Evolutionary conservation across 768 basidiomycete species (phyloP).

Genomic region (Suillus brevipes): DNA sequence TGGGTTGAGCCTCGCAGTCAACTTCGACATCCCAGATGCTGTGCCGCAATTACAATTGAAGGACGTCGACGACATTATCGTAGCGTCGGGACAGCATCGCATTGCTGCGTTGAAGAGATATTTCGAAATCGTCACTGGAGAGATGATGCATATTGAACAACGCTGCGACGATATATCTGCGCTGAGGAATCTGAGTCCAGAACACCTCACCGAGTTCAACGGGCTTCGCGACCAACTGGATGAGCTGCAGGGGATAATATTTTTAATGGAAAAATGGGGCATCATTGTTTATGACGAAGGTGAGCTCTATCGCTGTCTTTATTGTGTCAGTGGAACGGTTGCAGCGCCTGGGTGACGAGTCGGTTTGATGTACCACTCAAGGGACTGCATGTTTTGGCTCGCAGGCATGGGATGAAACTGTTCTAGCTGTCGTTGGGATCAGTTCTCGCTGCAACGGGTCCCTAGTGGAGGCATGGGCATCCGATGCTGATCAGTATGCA

Average conservation of each 20-base stretch:
- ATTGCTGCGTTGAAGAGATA: neutral
- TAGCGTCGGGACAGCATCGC: neutral
- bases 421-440: too few relatives aligned
- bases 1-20: neutral
- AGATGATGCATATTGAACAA: neutral
- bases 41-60: neutral
- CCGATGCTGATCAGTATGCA: neutral
- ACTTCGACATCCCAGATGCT: neutral
- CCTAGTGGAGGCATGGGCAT: neutral
- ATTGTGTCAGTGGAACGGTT: too few relatives aligned
- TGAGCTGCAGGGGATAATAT: neutral
- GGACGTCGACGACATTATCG: neutral
- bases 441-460: neutral
- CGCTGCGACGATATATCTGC: neutral
- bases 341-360: too few relatives aligned
- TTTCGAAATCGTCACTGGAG: neutral
- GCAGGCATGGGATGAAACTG: too few relatives aligned
- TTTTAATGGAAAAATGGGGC: neutral
- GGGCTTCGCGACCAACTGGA: neutral
- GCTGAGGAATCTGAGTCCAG: neutral
- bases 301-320: neutral
- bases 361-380: too few relatives aligned
- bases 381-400: too few relatives aligned
- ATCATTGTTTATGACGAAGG: neutral
- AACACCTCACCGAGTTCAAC: neutral